Evolutionary conservation across 352 stramenopile species (phyloP), one percentile per base, ranked within the genome.

Genomic region (Globisporangium camurandrum): DNA sequence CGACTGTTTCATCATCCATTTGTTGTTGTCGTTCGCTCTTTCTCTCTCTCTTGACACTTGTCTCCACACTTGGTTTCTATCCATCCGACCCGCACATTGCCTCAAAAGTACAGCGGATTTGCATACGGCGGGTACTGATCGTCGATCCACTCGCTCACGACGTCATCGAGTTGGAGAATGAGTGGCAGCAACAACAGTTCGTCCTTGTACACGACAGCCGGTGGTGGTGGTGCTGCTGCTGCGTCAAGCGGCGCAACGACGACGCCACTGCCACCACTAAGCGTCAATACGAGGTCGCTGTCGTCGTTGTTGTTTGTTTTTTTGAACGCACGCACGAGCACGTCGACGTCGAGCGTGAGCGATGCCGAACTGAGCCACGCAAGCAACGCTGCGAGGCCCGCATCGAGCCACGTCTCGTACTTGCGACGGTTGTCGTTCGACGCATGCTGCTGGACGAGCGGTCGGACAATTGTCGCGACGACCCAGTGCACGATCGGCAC

Each of bases 131-230:
- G 79, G 51, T 86, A 84, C 16, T 67, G 61, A 28, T 82, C 69
- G 47, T 89, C 75, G 49, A 89, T 83, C 72, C 75, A 87, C 50
- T 83, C 74, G 37, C 84, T 88, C 27, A 82, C 54, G 27, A 89
- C 51, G 45, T 86, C 75, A 51, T 92, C 77, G 24, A 75, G 57
- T 20, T 88, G 69, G 33, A 87, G 48, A 24, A 89, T 74, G 38
- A 86, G 60, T 24, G 75, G 64, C 6, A 87, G 51, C 28, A 88
- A 45, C 1, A 75, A 57, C 23, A 86, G 49, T 33, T 87, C 69
- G 40, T 89, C 74, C 26, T 70, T 69, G 47, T 78, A 85, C 26
- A 60, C 46, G 22, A 87, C 56, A n/a, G n/a, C n/a, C n/a, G n/a
- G n/a, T n/a, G n/a, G n/a, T n/a, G n/a, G n/a, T n/a, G n/a, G n/a